phyloP scores from a whole-genome alignment of 1,139 yeast genomes.

The Diutina scorzettiae region DNA sequence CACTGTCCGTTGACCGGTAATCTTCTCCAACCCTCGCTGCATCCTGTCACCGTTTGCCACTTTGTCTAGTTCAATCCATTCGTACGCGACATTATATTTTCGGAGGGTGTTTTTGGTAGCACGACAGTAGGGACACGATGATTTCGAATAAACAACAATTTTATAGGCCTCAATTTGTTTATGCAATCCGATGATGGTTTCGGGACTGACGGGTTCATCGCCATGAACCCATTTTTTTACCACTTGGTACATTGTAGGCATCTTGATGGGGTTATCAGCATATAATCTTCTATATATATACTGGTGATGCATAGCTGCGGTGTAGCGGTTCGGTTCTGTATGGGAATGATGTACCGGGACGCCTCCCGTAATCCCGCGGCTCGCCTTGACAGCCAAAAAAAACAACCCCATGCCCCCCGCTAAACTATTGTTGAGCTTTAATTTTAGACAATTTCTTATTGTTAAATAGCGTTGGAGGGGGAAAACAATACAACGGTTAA shows the following conservation, averaged over 20 bases:
- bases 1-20: slow-evolving; percentile 13
- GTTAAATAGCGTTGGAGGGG: too few species aligned
- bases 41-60: slow-evolving; percentile 12
- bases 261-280: not conserved
- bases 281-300: too few species aligned
- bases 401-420: too few species aligned
- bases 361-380: not conserved
- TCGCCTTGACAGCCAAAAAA: not conserved
- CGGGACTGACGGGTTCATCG: slow-evolving; percentile 11
- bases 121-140: slow-evolving; percentile 21
- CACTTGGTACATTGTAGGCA: slow-evolving; percentile 3
- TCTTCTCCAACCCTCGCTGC: slow-evolving; percentile 11
- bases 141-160: slow-evolving; percentile 16
- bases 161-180: slow-evolving; percentile 12
- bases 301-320: not conserved
- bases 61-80: slow-evolving; percentile 16
- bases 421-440: too few species aligned
- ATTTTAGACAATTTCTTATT: too few species aligned
- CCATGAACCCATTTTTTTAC: not conserved
- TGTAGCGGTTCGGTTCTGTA: not conserved
- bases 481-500: too few species aligned
- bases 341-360: not conserved
- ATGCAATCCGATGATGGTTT: slow-evolving; percentile 13
- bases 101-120: slow-evolving; percentile 15
- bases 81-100: slow-evolving; percentile 10